Evolutionary conservation across 148 eudicot genomes (phyloP).

Genomic region (Drosera capensis): DNA sequence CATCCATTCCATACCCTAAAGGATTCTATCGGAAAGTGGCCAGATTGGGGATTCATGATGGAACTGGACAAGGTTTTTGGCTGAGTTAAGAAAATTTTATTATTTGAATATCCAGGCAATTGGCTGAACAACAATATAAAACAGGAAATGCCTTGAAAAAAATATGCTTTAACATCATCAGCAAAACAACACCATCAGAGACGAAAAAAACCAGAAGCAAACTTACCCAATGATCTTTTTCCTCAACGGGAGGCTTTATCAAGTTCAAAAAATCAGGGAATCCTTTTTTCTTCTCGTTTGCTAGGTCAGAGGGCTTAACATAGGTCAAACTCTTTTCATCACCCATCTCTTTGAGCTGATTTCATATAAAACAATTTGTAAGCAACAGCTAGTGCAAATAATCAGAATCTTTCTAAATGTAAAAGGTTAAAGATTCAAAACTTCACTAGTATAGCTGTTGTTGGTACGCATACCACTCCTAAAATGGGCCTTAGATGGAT

Average conservation of each 20-base stretch:
- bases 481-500: background rate
- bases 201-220: conserved; percentile 5
- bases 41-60: too few species aligned
- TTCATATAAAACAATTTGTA: conserved; percentile 5
- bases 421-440: background rate
- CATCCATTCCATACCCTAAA: too few species aligned
- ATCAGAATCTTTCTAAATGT: too few species aligned
- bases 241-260: conserved; percentile 62
- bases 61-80: too few species aligned
- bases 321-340: conserved; percentile 27
- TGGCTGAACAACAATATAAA: background rate
- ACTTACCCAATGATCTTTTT: conserved; percentile 89
- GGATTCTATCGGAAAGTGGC: too few species aligned
- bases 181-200: background rate
- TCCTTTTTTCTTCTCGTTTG: conserved; percentile 59
- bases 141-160: background rate
- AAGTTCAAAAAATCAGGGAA: conserved; percentile 62
- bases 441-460: too few species aligned
- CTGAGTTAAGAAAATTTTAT: too few species aligned
- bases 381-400: background rate
- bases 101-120: background rate
- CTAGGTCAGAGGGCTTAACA: conserved; percentile 37
- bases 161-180: background rate
- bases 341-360: conserved; percentile 76
- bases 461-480: too few species aligned